Evolutionary conservation across 2,329 filamentous ascomycete genomes (phyloP), one percentile per base, ranked within the genome.

Genomic region (Calonectria fujianensis): DNA sequence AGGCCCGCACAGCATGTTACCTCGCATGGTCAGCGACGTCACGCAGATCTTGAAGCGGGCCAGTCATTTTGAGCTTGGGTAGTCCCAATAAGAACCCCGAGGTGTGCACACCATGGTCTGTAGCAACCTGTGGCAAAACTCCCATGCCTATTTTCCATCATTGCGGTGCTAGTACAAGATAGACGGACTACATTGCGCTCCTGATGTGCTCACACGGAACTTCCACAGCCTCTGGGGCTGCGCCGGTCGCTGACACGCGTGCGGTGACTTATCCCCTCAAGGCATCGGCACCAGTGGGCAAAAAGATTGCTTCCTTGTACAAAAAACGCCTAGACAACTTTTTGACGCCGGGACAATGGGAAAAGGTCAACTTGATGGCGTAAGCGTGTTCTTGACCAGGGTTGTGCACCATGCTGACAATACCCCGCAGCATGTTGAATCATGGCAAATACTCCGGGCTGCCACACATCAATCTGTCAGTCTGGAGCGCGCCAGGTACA

Each of bases 341-440:
- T 29, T 77, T 78, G 51, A 76, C 77, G 7, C 76, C 65, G 35
- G 77, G 77, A 50, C 76, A 77, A 77, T 77, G 76, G 76, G 75
- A 78, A n/a, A 78, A 78, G 27, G 77, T 76, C 24, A 78, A 78
- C 32, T 24, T 77, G 16, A 57, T 78, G 9, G 68, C 76, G 74
- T 78, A 67, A 48, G 77, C 32, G 31, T 11, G 45, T 48, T 57
- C 57, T 27, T 16, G 63, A 57, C 57, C 50, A 37, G 5, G 67
- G 18, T 54, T n/a, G 65, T 57, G 16, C 41, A 18, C 52, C 52
- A 24, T 59, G 65, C 50, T 50, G 52, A 61, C 31, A 45, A 63
- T 27, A 48, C 16, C 20, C 14, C 29, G 32, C 66, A 76, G 75
- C 64, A 67, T 65, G 70, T 70, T 78, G 31, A 70, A 80, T 35